These are phyloP conservation scores for Sambucus nigra DNA, from an alignment of 129 eudicot species.

Conservation along the genomic window DNA sequence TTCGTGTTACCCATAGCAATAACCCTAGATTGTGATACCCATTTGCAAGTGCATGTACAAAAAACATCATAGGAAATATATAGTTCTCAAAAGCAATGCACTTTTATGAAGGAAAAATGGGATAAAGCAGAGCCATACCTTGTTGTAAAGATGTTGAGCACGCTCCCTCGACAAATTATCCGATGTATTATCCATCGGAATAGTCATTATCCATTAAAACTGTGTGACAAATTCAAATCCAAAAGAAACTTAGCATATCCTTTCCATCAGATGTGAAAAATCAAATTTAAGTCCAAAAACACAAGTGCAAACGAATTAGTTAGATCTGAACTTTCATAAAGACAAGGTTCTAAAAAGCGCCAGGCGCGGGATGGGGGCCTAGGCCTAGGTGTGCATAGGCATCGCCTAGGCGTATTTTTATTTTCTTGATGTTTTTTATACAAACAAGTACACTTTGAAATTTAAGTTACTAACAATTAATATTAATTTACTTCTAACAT, in stretches of 20 bases:
- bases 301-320: background rate
- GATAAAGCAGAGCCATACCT: conserved; percentile 34
- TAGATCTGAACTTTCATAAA: background rate
- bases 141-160: conserved; percentile 59
- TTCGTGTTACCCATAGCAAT: too few species aligned
- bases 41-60: too few species aligned
- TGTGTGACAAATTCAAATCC: conserved; percentile 16
- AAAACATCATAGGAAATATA: too few species aligned
- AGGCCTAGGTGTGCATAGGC: background rate
- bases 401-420: too few species aligned
- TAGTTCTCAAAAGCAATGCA: too few species aligned
- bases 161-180: conserved; percentile 44
- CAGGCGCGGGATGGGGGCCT: background rate
- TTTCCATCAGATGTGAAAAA: background rate
- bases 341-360: background rate
- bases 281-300: background rate
- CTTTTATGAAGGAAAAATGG: too few species aligned
- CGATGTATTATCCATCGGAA: conserved; percentile 64
- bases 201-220: conserved; percentile 67
- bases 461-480: background rate
- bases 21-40: too few species aligned
- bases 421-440: too few species aligned
- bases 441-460: background rate
- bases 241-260: conserved; percentile 18
- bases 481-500: background rate